phyloP scores from a whole-genome alignment of 441 rosid species.

The Melastoma candidum region DNA sequence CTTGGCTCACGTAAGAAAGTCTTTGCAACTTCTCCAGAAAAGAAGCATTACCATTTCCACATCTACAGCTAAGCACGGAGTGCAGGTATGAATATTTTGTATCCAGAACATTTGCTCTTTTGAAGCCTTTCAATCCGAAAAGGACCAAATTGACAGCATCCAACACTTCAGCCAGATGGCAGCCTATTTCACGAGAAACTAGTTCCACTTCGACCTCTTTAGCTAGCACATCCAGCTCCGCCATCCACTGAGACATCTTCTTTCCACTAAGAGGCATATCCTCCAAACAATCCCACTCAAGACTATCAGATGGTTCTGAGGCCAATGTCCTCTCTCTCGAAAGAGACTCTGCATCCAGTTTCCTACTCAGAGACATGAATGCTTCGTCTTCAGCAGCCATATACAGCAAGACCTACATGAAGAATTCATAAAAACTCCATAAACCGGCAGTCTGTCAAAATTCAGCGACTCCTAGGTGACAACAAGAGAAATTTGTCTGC shows the following conservation, averaged over 20 bases:
- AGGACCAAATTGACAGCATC: conserved; percentile 79
- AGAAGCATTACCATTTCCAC: conserved; percentile 58
- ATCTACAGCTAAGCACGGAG: conserved; percentile 53
- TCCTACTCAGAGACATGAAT: conserved; percentile 38
- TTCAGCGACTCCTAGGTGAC: too few relatives aligned
- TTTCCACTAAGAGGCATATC: conserved; percentile 57
- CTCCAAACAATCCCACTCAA: conserved; percentile 37
- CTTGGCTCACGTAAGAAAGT: conserved; percentile 16
- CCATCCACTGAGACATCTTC: conserved; percentile 51
- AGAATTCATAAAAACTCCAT: conserved; percentile 2
- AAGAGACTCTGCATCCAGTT: conserved; percentile 47
- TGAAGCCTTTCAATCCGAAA: conserved; percentile 66
- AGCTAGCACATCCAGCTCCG: conserved; percentile 53
- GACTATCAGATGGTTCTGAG: conserved; percentile 25
- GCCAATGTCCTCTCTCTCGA: conserved; percentile 36
- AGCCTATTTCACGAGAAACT: conserved; percentile 66
- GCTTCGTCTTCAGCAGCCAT: conserved; percentile 93
- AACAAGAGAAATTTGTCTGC: too few relatives aligned
- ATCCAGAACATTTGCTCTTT: conserved; percentile 60
- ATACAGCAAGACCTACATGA: conserved; percentile 54
- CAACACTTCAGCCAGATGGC: conserved; percentile 63
- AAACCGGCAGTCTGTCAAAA: background rate
- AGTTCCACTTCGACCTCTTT: conserved; percentile 81
- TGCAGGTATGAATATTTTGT: conserved; percentile 62
- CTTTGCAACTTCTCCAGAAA: background rate